Conservation (phyloP, 345 rosid species). For the Eucalyptus marginata region DNA sequence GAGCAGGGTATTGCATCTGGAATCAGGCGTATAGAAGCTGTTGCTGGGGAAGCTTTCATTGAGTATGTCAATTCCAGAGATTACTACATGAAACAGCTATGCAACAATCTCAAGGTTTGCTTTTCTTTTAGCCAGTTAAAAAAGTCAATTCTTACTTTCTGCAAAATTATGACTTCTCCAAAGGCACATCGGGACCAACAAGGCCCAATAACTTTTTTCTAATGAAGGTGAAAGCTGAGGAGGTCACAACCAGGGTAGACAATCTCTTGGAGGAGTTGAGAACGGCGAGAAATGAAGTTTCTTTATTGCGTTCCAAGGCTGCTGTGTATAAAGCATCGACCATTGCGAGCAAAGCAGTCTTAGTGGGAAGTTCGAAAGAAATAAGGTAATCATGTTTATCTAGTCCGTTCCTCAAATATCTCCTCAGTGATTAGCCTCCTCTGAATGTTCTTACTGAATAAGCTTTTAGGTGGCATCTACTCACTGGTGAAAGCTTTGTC, state of each 20-base stretch:
- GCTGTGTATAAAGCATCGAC: slow-evolving; percentile 71
- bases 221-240: slow-evolving; percentile 86
- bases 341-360: slow-evolving; percentile 48
- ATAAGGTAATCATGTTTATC: slow-evolving; percentile 30
- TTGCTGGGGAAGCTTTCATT: slow-evolving; percentile 91
- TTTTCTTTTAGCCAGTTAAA: background rate
- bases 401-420: background rate
- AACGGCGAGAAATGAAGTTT: slow-evolving; percentile 54
- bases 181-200: background rate
- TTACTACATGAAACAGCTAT: slow-evolving; percentile 63
- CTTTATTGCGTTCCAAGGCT: slow-evolving; percentile 59
- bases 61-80: slow-evolving; percentile 77
- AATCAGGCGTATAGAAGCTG: slow-evolving; percentile 86
- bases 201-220: background rate
- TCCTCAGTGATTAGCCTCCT: background rate
- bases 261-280: slow-evolving; percentile 74
- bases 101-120: slow-evolving; percentile 76
- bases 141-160: background rate
- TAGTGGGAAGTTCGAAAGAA: slow-evolving; percentile 43
- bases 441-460: background rate
- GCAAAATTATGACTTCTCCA: background rate
- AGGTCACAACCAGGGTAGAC: slow-evolving; percentile 70
- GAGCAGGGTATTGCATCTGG: slow-evolving; percentile 99
- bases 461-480: background rate
- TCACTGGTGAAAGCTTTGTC: background rate